Evolutionary conservation across 2,329 filamentous ascomycete genomes (phyloP).

Genomic region (Alternaria ethzedia): DNA sequence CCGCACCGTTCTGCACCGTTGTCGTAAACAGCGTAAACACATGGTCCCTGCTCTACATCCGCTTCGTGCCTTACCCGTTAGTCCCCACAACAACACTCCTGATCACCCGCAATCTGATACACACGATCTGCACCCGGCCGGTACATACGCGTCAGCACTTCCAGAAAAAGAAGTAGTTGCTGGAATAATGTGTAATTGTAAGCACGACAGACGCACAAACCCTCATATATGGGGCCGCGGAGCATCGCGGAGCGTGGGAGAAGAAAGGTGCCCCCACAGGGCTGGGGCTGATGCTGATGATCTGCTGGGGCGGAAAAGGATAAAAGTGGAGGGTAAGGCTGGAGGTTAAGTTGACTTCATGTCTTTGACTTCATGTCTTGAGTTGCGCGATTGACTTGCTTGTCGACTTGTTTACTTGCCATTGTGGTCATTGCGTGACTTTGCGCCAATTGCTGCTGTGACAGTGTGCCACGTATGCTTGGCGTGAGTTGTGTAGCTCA

Average conservation of each 20-base stretch:
- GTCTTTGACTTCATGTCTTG: not conserved
- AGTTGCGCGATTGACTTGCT: not conserved
- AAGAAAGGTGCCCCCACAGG: not conserved
- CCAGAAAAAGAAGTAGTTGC: not conserved
- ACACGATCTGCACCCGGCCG: not conserved
- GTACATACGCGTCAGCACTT: not conserved
- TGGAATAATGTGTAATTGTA: not conserved
- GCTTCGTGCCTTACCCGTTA: not conserved
- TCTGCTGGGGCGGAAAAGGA: not conserved
- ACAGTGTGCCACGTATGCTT: not conserved
- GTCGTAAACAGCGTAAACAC: not conserved
- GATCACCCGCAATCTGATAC: not conserved
- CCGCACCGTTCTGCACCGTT: not conserved
- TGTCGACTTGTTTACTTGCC: not conserved
- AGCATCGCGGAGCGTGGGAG: no score
- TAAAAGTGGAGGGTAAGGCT: not conserved
- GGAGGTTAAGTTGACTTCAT: not conserved
- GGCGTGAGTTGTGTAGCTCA: not conserved
- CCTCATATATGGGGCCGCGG: not conserved
- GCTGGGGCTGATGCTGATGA: not conserved
- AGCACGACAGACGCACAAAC: not conserved
- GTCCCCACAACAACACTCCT: not conserved
- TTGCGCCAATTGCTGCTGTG: not conserved
- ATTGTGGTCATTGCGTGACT: not conserved
- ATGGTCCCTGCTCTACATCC: not conserved